phyloP scores from a whole-genome alignment of 1,284 basidiomycete genomes.

The Laetiporus sulphureus region DNA sequence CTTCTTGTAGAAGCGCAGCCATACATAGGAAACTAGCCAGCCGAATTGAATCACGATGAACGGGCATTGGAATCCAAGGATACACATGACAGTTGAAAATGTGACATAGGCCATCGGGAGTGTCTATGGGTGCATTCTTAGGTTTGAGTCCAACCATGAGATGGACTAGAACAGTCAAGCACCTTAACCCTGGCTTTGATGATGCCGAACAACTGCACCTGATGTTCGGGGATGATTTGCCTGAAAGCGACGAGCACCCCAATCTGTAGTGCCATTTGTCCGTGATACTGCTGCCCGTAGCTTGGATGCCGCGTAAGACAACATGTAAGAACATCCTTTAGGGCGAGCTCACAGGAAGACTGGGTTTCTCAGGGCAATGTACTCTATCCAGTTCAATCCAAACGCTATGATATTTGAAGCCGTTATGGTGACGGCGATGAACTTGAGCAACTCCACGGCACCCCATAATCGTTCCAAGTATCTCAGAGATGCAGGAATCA shows the following conservation, averaged over 20 bases:
- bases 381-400: conserved; percentile 79
- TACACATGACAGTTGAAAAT: conserved; percentile 82
- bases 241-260: conserved; percentile 93
- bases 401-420: conserved; percentile 85
- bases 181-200: conserved; percentile 90
- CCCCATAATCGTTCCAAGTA: conserved; percentile 97
- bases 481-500: conserved; percentile 77
- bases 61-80: conserved; percentile 88
- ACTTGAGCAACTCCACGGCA: conserved; percentile 78
- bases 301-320: conserved; percentile 33
- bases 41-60: conserved; percentile 98
- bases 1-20: conserved; percentile 95
- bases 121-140: conserved; percentile 39
- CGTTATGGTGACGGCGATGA: conserved; percentile 76
- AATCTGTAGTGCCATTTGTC: conserved; percentile 88
- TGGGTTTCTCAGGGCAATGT: conserved; percentile 55
- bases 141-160: conserved; percentile 3
- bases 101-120: conserved; percentile 93
- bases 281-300: conserved; percentile 86
- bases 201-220: conserved; percentile 87
- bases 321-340: neutral
- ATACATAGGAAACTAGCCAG: conserved; percentile 94
- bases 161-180: conserved; percentile 2
- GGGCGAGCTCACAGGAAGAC: conserved; percentile 65
- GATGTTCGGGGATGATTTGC: conserved; percentile 96